Percentiles rank a stretch among this genome's conserved stretches.
Conservation (phyloP, 176 grass and related monocot species). For the Oryza rufipogon region DNA sequence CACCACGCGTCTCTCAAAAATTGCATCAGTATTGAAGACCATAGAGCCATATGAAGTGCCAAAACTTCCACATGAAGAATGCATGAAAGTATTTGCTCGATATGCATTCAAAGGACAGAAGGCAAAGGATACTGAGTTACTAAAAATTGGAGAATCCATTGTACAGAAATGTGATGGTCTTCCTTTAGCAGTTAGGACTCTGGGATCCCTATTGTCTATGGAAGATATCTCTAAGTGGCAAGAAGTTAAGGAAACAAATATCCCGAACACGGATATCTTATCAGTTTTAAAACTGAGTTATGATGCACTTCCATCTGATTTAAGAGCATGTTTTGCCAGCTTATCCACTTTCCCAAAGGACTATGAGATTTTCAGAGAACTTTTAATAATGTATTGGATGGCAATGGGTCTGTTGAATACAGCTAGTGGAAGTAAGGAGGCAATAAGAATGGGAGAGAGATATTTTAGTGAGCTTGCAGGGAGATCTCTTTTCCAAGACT, state of each 20-base stretch:
- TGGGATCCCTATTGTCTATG: background rate
- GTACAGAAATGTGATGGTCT: background rate
- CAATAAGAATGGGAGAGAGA: background rate
- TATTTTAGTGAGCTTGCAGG: background rate
- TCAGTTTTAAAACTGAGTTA: slow-evolving; percentile 25
- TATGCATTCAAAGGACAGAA: background rate
- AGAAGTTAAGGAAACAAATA: background rate
- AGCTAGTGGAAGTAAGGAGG: background rate
- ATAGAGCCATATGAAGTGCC: background rate
- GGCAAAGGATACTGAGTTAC: background rate
- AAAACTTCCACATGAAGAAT: background rate
- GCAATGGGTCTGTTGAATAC: background rate
- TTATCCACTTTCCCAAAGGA: background rate
- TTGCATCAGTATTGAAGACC: background rate
- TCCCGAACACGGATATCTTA: background rate
- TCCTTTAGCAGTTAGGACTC: slow-evolving; percentile 12
- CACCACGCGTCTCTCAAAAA: background rate
- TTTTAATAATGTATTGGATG: background rate
- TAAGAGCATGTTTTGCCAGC: background rate
- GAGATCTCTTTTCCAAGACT: slow-evolving; percentile 28
- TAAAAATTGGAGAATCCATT: background rate
- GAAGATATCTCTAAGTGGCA: background rate
- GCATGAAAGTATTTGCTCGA: slow-evolving; percentile 1
- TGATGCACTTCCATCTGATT: slow-evolving; percentile 19
- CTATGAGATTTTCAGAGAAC: background rate